Conservation (phyloP, 768 basidiomycete genomes). For the Nidularia sp. region DNA sequence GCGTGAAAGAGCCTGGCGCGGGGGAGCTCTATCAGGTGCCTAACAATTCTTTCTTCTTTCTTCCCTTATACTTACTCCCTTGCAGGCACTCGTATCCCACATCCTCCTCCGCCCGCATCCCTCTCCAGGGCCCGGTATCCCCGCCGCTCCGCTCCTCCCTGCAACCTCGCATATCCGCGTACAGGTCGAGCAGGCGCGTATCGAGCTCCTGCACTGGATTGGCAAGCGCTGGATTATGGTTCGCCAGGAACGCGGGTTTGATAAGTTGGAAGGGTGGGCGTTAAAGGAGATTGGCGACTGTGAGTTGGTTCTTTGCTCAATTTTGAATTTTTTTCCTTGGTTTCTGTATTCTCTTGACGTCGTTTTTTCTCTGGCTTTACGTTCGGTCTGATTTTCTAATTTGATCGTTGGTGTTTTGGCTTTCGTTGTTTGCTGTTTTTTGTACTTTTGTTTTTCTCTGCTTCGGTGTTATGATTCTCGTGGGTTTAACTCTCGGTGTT, state of each 20-base stretch:
- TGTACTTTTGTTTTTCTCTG: too few species aligned
- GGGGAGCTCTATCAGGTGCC: conserved; percentile 72
- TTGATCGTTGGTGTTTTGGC: too few species aligned
- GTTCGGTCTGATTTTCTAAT: too few species aligned
- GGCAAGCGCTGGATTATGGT: conserved; percentile 74
- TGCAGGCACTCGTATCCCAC: conserved; percentile 65
- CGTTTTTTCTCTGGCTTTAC: too few species aligned
- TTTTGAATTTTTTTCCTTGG: conserved; percentile 4
- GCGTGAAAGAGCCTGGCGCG: conserved; percentile 63
- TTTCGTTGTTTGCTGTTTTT: too few species aligned
- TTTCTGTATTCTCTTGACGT: too few species aligned
- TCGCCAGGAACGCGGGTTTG: conserved; percentile 76
- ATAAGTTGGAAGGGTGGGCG: conserved; percentile 80
- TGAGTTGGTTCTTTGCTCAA: conserved; percentile 24
- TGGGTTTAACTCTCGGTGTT: too few species aligned
- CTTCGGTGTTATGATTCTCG: too few species aligned
- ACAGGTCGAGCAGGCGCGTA: conserved; percentile 67
- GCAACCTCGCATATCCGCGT: conserved; percentile 67
- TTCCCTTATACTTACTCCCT: neutral
- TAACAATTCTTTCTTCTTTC: conserved; percentile 1
- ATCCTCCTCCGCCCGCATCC: conserved; percentile 69
- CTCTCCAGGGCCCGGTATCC: conserved; percentile 27
- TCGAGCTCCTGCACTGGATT: conserved; percentile 71
- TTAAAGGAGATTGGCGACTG: conserved; percentile 84
- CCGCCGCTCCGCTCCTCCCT: conserved; percentile 57